A percentile compares a stretch with the other conserved stretches of the same genome.
These are phyloP conservation scores for Gossypium turneri DNA, from an alignment of 345 rosid genomes.

Conservation along the genomic window DNA sequence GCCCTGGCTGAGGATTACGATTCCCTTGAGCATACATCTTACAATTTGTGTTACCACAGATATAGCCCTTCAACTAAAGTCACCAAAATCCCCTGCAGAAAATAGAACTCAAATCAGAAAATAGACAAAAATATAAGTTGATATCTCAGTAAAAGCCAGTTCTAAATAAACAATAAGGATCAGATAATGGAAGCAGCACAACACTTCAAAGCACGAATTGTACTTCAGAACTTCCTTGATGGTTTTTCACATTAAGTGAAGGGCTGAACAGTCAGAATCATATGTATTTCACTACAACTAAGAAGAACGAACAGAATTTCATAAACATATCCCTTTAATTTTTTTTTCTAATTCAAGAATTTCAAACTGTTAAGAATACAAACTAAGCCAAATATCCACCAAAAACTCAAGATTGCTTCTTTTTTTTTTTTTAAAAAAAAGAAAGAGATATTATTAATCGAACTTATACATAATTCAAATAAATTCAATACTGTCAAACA, in stretches of 20 bases:
- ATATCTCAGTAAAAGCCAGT: neutral
- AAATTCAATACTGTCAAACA: neutral
- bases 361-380: neutral
- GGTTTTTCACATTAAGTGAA: neutral
- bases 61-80: slow-evolving; percentile 11
- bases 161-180: neutral
- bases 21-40: slow-evolving; percentile 38
- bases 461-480: neutral
- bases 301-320: neutral
- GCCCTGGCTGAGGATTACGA: slow-evolving; percentile 33
- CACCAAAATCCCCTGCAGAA: slow-evolving; percentile 5
- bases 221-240: neutral
- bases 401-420: neutral
- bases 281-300: neutral
- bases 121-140: neutral
- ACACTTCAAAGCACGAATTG: neutral
- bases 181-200: neutral
- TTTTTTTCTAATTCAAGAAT: neutral
- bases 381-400: neutral
- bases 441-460: neutral
- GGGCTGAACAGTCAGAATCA: neutral
- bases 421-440: neutral
- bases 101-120: neutral
- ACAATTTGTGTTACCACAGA: neutral
- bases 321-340: neutral